Conservation (phyloP, 257 asterid species). For the Scutellaria minor region DNA sequence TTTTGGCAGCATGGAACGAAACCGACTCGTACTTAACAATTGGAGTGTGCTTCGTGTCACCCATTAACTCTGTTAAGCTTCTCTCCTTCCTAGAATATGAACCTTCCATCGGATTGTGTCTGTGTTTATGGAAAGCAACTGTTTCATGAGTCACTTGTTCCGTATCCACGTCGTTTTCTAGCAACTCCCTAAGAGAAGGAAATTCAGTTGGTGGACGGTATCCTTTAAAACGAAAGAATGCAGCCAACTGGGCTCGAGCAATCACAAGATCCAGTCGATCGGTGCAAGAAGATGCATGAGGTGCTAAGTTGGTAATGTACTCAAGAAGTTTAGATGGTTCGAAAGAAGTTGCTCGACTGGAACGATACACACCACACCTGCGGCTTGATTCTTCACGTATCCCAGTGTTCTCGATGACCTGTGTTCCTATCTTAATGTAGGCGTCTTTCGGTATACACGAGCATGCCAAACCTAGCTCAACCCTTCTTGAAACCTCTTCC, state of each 20-base stretch:
- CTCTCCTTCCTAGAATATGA: slow-evolving; percentile 58
- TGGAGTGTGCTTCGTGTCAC: slow-evolving; percentile 42
- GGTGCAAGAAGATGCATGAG: slow-evolving; percentile 45
- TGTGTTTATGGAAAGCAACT: slow-evolving; percentile 40
- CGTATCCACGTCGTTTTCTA: slow-evolving; percentile 44
- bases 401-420: slow-evolving; percentile 75
- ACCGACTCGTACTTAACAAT: slow-evolving; percentile 44
- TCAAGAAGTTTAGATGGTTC: slow-evolving; percentile 68
- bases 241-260: slow-evolving; percentile 68
- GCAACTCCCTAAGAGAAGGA: slow-evolving; percentile 46
- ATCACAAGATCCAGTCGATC: slow-evolving; percentile 64
- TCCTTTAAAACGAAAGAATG: slow-evolving; percentile 68
- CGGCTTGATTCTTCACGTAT: slow-evolving; percentile 67
- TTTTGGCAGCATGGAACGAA: slow-evolving; percentile 53
- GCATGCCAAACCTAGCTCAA: slow-evolving; percentile 74
- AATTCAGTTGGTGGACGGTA: slow-evolving; percentile 48
- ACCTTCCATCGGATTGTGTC: slow-evolving; percentile 45
- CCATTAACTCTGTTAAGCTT: slow-evolving; percentile 60
- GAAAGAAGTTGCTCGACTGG: slow-evolving; percentile 52
- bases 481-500: slow-evolving; percentile 80
- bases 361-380: slow-evolving; percentile 62
- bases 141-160: slow-evolving; percentile 31
- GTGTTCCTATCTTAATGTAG: slow-evolving; percentile 52
- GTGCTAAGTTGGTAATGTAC: slow-evolving; percentile 55
- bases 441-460: slow-evolving; percentile 61